A percentile compares a stretch with the other conserved stretches of the same genome.
Conservation (phyloP, 768 basidiomycete genomes). For the Lentinus brumalis region DNA sequence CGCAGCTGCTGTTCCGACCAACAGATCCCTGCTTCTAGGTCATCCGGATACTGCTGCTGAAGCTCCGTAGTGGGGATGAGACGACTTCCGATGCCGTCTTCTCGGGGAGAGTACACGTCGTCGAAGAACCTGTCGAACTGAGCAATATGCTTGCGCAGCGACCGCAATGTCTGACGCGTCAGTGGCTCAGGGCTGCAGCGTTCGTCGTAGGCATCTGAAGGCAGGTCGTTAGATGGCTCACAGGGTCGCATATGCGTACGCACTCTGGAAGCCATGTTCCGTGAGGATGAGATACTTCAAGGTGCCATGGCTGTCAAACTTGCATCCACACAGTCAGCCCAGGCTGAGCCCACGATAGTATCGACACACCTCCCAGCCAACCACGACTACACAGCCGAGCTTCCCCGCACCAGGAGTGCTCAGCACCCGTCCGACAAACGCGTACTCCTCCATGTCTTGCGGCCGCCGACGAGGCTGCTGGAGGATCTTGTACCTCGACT, state of each 20-base stretch:
- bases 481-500: too few species aligned
- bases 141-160: constrained; percentile 29
- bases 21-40: constrained; percentile 38
- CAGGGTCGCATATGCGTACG: too few species aligned
- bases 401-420: too few species aligned
- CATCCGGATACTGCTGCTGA: constrained; percentile 47
- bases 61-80: constrained; percentile 46
- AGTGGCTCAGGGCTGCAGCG: constrained; percentile 31
- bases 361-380: too few species aligned
- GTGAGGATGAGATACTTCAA: too few species aligned
- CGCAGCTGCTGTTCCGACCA: constrained; percentile 29
- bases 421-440: neutral
- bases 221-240: neutral
- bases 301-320: too few species aligned
- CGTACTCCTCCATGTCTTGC: neutral
- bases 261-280: too few species aligned
- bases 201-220: constrained; percentile 40
- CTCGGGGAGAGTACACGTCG: constrained; percentile 27
- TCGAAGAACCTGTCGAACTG: constrained; percentile 41
- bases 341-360: too few species aligned
- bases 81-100: constrained; percentile 30
- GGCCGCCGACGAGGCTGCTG: neutral
- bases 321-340: too few species aligned
- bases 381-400: too few species aligned
- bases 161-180: constrained; percentile 20